Conservation (phyloP, 768 basidiomycete species). For the Boletus rex-veris region DNA sequence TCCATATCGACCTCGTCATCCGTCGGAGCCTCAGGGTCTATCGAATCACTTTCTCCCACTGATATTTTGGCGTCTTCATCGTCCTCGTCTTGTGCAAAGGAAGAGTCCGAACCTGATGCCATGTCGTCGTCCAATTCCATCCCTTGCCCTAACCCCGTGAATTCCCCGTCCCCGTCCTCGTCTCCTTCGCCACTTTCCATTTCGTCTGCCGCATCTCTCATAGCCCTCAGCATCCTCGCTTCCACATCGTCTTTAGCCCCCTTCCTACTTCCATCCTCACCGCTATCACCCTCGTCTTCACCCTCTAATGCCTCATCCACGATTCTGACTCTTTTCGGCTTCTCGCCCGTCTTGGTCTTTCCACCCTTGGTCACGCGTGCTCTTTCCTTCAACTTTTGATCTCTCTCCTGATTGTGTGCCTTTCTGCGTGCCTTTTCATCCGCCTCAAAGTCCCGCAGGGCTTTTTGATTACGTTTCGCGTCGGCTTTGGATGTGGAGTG, state of each 20-base stretch:
- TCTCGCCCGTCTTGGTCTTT: conserved; percentile 3
- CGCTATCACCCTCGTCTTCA: conserved; percentile 25
- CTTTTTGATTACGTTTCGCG: conserved; percentile 36
- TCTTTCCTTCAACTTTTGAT: conserved; percentile 48
- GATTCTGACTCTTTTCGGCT: conserved; percentile 14
- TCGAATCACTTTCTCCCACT: conserved; percentile 4
- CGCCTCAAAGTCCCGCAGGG: conserved; percentile 35
- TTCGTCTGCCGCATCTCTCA: conserved; percentile 28
- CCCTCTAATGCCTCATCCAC: conserved; percentile 7
- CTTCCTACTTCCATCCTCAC: conserved; percentile 24
- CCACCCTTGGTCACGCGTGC: conserved; percentile 27
- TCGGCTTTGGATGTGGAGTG: conserved; percentile 45
- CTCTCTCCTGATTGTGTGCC: conserved; percentile 45
- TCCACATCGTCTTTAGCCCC: conserved; percentile 19
- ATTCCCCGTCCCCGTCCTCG: conserved; percentile 15
- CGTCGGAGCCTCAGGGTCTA: conserved; percentile 12
- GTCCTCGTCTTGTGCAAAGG: conserved; percentile 13
- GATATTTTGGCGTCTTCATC: conserved; percentile 13
- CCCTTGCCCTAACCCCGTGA: conserved; percentile 5
- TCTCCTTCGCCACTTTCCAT: conserved; percentile 12
- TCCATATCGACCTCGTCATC: conserved; percentile 22
- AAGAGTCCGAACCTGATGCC: conserved; percentile 13
- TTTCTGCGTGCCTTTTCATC: conserved; percentile 41
- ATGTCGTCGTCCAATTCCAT: conserved; percentile 9
- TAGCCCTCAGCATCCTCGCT: conserved; percentile 27